These are phyloP conservation scores for Ramalina intermedia DNA, from an alignment of 495 filamentous ascomycete genomes.

Conservation along the genomic window DNA sequence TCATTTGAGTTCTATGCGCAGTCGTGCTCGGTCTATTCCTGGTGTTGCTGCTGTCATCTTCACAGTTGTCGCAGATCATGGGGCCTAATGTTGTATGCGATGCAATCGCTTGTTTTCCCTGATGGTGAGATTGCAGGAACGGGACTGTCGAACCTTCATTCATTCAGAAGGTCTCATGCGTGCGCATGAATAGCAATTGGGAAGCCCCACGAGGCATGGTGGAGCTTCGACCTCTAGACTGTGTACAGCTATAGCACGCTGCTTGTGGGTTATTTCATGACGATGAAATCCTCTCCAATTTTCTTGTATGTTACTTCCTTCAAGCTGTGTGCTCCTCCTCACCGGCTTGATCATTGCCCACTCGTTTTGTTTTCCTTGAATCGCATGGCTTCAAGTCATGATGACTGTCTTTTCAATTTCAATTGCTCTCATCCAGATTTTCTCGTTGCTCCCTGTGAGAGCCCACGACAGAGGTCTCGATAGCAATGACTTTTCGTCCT, in stretches of 20 bases:
- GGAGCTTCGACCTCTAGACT: no score
- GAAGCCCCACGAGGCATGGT: no score
- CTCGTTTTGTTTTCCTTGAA: neutral
- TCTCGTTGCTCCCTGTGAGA: neutral
- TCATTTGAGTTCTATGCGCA: no score
- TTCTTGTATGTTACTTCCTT: no score
- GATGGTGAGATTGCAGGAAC: neutral
- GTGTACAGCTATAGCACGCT: no score
- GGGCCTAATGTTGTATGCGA: neutral
- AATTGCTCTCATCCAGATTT: neutral
- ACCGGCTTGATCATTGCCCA: neutral
- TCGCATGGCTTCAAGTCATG: conserved; percentile 10
- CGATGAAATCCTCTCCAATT: no score
- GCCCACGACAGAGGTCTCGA: neutral
- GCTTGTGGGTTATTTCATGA: no score
- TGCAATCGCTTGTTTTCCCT: neutral
- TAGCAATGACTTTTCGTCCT: no score
- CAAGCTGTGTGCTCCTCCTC: no score
- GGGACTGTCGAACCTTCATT: neutral
- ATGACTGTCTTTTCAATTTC: conserved; percentile 9
- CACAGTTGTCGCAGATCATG: no score
- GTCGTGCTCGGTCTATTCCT: neutral
- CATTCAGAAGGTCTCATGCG: no score
- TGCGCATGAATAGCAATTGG: no score
- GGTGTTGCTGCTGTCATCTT: neutral